Percentiles rank a stretch among this genome's conserved stretches.
phyloP scores from a whole-genome alignment of 2,329 filamentous ascomycete species.

The Aspergillus uvarum region DNA sequence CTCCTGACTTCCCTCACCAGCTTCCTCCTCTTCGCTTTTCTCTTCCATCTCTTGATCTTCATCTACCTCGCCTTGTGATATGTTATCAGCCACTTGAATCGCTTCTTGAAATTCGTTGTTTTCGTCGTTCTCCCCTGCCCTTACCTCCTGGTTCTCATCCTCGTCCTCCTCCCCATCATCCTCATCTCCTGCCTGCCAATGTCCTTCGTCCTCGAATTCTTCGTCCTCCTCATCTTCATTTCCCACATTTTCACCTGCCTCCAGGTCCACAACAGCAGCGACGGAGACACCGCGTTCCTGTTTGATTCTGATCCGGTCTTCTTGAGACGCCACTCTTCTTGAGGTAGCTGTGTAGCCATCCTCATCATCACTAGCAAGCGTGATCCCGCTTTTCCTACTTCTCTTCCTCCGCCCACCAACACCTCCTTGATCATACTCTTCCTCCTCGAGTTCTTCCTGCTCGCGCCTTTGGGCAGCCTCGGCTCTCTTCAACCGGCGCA shows the following conservation, averaged over 20 bases:
- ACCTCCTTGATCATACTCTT: slow-evolving; percentile 16
- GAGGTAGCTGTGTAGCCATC: slow-evolving; percentile 1
- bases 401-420: slow-evolving; percentile 15
- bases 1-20: background rate
- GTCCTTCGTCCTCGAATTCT: background rate
- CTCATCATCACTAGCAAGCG: slow-evolving; percentile 33
- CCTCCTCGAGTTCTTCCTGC: slow-evolving; percentile 33
- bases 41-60: background rate
- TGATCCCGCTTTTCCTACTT: slow-evolving; percentile 27
- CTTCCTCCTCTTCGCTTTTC: background rate
- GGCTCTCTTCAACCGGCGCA: slow-evolving; percentile 39
- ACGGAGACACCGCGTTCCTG: background rate
- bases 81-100: background rate
- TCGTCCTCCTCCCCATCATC: slow-evolving; percentile 7
- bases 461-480: slow-evolving; percentile 28
- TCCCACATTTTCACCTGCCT: background rate
- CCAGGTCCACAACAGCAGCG: background rate
- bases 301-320: background rate
- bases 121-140: background rate
- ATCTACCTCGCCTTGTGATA: background rate
- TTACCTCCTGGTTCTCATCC: background rate
- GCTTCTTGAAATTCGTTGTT: background rate
- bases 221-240: background rate
- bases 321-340: background rate
- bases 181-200: background rate